Conservation (phyloP, 495 filamentous ascomycete species). For the Aspergillus asperescens region DNA sequence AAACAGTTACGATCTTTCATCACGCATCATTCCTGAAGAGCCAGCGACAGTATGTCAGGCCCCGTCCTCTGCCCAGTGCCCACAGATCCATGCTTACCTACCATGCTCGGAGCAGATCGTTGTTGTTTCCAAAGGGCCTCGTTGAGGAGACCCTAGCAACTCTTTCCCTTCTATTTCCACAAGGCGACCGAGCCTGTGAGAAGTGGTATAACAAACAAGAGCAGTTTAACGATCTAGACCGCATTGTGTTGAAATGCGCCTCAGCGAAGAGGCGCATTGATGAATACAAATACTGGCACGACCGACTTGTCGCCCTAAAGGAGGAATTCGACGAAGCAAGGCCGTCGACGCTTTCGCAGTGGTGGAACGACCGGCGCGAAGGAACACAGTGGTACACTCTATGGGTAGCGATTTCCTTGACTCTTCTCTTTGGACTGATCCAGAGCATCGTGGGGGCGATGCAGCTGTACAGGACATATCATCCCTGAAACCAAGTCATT, state of each 20-base stretch:
- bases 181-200: constrained; percentile 19
- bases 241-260: constrained; percentile 12
- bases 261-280: constrained; percentile 34
- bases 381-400: constrained; percentile 51
- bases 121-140: constrained; percentile 27
- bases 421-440: constrained; percentile 47
- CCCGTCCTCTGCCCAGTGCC: neutral
- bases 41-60: constrained; percentile 13
- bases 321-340: constrained; percentile 46
- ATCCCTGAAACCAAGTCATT: neutral
- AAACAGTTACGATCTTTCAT: constrained; percentile 39
- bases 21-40: constrained; percentile 34
- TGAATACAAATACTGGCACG: constrained; percentile 45
- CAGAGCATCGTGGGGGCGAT: constrained; percentile 44
- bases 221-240: constrained; percentile 20
- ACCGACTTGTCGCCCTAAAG: constrained; percentile 49
- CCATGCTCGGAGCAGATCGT: constrained; percentile 2
- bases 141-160: constrained; percentile 43
- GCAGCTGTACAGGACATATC: constrained; percentile 39
- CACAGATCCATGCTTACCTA: neutral
- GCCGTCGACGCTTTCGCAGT: constrained; percentile 42
- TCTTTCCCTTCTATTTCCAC: constrained; percentile 43
- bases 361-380: constrained; percentile 49
- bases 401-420: constrained; percentile 48
- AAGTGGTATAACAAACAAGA: constrained; percentile 25